Percentiles rank a stretch among this genome's conserved stretches.
These are phyloP conservation scores for Cordyceps tenuipes DNA, from an alignment of 2,329 filamentous ascomycete genomes.

Conservation along the genomic window DNA sequence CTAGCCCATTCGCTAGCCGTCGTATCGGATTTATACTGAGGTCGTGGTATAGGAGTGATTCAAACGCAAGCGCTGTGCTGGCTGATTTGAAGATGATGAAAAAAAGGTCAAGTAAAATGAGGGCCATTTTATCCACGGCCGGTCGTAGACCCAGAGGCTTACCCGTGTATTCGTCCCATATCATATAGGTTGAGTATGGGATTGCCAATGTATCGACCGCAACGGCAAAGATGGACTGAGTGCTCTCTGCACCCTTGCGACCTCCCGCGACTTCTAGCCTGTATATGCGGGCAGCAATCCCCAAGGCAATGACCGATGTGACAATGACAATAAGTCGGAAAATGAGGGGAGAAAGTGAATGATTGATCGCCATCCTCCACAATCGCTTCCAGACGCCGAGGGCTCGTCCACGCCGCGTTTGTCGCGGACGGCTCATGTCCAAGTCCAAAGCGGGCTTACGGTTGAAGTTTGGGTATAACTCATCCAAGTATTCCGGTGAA, in stretches of 20 bases:
- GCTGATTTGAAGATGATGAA: slow-evolving; percentile 98
- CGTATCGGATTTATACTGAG: slow-evolving; percentile 31
- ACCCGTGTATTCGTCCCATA: slow-evolving; percentile 91
- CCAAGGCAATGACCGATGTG: slow-evolving; percentile 75
- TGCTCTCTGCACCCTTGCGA: slow-evolving; percentile 45
- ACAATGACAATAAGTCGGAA: slow-evolving; percentile 76
- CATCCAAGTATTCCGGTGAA: slow-evolving; percentile 34
- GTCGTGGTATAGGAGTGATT: slow-evolving; percentile 59
- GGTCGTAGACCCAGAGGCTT: slow-evolving; percentile 84
- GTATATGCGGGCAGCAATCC: slow-evolving; percentile 68
- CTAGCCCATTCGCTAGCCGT: slow-evolving; percentile 58
- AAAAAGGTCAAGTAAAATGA: slow-evolving; percentile 85
- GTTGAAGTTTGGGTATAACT: slow-evolving; percentile 41
- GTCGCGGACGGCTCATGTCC: slow-evolving; percentile 19
- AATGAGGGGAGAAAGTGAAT: slow-evolving; percentile 75
- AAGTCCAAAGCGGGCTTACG: slow-evolving; percentile 26
- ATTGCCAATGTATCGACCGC: slow-evolving; percentile 82
- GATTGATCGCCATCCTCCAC: slow-evolving; percentile 63
- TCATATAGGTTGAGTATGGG: slow-evolving; percentile 87
- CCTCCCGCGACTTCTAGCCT: slow-evolving; percentile 42
- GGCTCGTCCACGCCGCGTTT: slow-evolving; percentile 23
- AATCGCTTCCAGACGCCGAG: slow-evolving; percentile 43
- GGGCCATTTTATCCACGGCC: slow-evolving; percentile 74
- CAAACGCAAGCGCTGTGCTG: slow-evolving; percentile 83
- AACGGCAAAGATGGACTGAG: slow-evolving; percentile 81